Conservation (phyloP, 2,329 filamentous ascomycete genomes). For the Hortaea sp. region DNA sequence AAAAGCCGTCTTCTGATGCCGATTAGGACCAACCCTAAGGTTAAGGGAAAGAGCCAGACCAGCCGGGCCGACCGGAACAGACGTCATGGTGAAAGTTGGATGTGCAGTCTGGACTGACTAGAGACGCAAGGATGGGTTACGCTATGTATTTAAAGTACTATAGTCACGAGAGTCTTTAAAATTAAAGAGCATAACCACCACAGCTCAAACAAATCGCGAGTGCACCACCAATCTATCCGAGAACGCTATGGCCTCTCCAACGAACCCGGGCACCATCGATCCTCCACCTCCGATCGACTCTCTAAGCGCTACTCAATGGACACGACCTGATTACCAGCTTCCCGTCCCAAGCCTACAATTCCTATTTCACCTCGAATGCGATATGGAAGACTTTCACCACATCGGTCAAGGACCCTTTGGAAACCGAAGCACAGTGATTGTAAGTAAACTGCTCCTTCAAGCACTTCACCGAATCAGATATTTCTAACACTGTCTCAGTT, state of each 20-base stretch:
- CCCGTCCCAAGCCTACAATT: slow-evolving; percentile 12
- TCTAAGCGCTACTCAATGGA: slow-evolving; percentile 18
- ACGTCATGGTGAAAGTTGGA: too few relatives aligned
- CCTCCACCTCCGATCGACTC: slow-evolving; percentile 3
- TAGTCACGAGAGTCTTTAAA: too few relatives aligned
- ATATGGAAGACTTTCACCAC: slow-evolving; percentile 15
- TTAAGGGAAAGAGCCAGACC: too few relatives aligned
- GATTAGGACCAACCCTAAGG: too few relatives aligned
- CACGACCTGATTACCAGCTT: slow-evolving; percentile 12
- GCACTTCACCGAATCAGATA: too few relatives aligned
- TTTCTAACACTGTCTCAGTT: slow-evolving; percentile 1
- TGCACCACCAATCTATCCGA: too few relatives aligned
- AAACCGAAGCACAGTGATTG: slow-evolving; percentile 15
- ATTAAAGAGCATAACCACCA: not conserved
- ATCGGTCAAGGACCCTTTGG: slow-evolving; percentile 13
- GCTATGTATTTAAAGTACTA: too few relatives aligned
- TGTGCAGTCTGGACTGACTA: too few relatives aligned
- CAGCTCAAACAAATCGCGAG: not conserved
- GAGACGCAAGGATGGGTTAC: too few relatives aligned
- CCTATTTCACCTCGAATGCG: slow-evolving; percentile 17
- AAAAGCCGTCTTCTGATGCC: too few relatives aligned
- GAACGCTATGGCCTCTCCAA: not conserved
- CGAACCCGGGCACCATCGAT: slow-evolving; percentile 5
- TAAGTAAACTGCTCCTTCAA: too few relatives aligned
- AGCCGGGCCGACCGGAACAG: too few relatives aligned